Evolutionary conservation across 768 basidiomycete species (phyloP).

Genomic region (Arthromyces matolae): DNA sequence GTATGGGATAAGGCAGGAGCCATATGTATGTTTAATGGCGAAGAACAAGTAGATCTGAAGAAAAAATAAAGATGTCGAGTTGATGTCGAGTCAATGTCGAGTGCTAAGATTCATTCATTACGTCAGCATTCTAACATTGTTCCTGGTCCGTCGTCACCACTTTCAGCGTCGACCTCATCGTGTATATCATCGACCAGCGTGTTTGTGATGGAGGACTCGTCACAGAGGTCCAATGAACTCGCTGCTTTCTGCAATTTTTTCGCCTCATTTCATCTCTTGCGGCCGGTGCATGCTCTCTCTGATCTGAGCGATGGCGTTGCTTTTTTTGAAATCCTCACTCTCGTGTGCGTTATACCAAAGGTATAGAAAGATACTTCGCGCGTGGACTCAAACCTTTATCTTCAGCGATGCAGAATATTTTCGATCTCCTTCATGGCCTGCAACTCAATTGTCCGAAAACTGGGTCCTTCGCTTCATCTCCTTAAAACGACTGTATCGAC

Average conservation of each 20-base stretch:
- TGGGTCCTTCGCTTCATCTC: slow-evolving; percentile 86
- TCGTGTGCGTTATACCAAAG: slow-evolving; percentile 53
- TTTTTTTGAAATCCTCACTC: slow-evolving; percentile 68
- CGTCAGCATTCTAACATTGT: no score
- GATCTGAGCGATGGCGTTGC: slow-evolving; percentile 82
- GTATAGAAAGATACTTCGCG: neutral
- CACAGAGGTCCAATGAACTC: slow-evolving; percentile 54
- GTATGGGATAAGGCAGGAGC: no score
- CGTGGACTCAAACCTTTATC: neutral
- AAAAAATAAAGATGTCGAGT: no score
- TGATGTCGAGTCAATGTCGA: no score
- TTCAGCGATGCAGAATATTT: slow-evolving; percentile 79
- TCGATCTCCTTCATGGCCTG: slow-evolving; percentile 52
- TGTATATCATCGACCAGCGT: no score
- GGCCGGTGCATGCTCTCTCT: slow-evolving; percentile 55
- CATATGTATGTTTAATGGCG: no score
- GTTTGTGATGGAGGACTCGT: slow-evolving; percentile 35
- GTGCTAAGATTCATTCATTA: no score
- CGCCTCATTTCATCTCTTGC: slow-evolving; percentile 62
- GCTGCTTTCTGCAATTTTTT: slow-evolving; percentile 84
- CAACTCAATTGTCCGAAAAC: slow-evolving; percentile 70
- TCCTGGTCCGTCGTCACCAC: no score
- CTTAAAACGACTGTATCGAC: slow-evolving; percentile 80
- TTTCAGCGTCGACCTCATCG: no score
- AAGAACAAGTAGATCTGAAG: no score